Conservation (phyloP, 2,329 filamentous ascomycete species). For the Diaporthe nobilis region DNA sequence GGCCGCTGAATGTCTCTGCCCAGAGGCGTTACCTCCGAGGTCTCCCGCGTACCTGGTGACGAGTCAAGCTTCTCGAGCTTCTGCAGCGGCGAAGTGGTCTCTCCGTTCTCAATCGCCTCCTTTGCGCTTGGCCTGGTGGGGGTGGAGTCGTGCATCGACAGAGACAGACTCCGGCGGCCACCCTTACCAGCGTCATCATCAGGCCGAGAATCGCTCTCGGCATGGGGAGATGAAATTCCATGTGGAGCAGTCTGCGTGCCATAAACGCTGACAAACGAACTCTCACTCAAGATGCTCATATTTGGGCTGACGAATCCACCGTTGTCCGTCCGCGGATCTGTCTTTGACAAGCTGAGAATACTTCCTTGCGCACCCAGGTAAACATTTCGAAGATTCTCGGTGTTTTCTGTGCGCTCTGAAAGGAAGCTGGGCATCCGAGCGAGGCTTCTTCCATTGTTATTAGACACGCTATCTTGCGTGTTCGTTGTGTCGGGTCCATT, state of each 20-base stretch:
- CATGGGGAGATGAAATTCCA: constrained; percentile 45
- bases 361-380: constrained; percentile 67
- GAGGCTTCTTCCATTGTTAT: constrained; percentile 53
- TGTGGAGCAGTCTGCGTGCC: constrained; percentile 58
- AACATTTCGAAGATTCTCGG: constrained; percentile 72
- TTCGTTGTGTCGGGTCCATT: constrained; percentile 40
- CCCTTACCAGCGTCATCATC: constrained; percentile 58
- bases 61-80: constrained; percentile 61
- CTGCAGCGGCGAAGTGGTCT: constrained; percentile 63
- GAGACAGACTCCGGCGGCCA: constrained; percentile 57
- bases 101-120: constrained; percentile 21
- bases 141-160: constrained; percentile 42
- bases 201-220: constrained; percentile 57
- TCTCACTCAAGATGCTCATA: constrained; percentile 76
- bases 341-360: constrained; percentile 63
- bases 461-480: constrained; percentile 26
- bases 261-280: constrained; percentile 77
- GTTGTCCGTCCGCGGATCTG: constrained; percentile 57
- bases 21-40: neutral
- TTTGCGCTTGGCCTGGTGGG: constrained; percentile 44
- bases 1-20: constrained; percentile 15
- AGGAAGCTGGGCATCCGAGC: constrained; percentile 76
- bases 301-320: constrained; percentile 68
- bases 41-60: constrained; percentile 47
- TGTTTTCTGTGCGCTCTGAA: constrained; percentile 71